Base-by-base conservation (phyloP, 176 grass and related monocot species). In the Cenchrus americanus region DNA sequence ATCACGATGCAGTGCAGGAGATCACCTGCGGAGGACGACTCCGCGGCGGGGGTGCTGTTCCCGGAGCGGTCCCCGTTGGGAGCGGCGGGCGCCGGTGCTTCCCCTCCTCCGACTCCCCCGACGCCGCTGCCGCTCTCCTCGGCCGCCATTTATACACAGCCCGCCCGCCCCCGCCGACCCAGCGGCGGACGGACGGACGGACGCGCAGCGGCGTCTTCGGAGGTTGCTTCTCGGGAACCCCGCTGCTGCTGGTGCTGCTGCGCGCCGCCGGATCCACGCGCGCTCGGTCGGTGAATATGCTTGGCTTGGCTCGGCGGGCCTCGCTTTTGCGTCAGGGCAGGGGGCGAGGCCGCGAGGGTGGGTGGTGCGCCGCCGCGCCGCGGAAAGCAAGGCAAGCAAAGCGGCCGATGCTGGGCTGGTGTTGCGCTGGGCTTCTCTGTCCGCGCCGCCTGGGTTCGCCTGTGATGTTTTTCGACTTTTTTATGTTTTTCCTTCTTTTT, bases 111-210 rank as follows among this genome's bases (percentile, higher is more conserved):
- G 3, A 15, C 65, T 10, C 53, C 55, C 18, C 4, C 66, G 8
- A 3, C 48, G 6, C 13, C 62, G 4, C 37, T 13, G 23, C 55
- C 72, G 72, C 19, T 77, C 48, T 43, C 37, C 48, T 77, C 88
- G 7, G 10, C 83, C 19, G 77, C 78, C 83, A 89, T 89, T 72
- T 78, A 60, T 72, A 42, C n/a, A 15, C 42, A 2, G 52, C 50
- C 18, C 52, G n/a, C 34, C 34, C 34, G 34, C 26, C 19, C 7
- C 40, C n/a, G 0, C 67, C 42, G 21, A 23, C 68, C 18, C 21
- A 13, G 5, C 42, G 14, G 15, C 59, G 59, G 44, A 30, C 47
- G 7, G 42, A 43, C 42, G 6, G 43, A 9, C 14, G 42, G 24
- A 52, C 49, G 21, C 30, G 18, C 73, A 30, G 19, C 21, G 34